Evolutionary conservation across 257 asterid species (phyloP), one percentile per base, ranked within the genome.

Genomic region (Solanum appendiculatum): DNA sequence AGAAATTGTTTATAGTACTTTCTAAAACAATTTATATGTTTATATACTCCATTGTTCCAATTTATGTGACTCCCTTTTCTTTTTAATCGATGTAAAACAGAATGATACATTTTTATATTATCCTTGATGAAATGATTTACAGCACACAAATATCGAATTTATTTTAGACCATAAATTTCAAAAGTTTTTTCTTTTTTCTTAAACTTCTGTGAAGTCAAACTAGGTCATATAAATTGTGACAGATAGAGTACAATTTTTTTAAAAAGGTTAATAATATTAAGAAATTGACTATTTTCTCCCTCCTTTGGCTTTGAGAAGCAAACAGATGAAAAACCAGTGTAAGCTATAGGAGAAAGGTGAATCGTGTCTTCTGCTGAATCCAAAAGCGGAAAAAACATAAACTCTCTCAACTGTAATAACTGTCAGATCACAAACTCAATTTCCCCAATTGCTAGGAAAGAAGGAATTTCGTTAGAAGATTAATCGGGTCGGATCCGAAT

Each of bases 401-500:
- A 48, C 42, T 27, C 27, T 27, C 27, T 42, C 66, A 80, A 80
- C 66, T 46, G 85, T 25, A 46, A 44, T 80, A 80, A 80, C 84
- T 80, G 84, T 46, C 66, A 80, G 84, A 80, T 80, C 85, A 46
- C 10, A 10, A 29, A 80, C 44, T 21, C 78, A 8, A 70, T 70
- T 70, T 15, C 20, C 66, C 66, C 66, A 80, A 15, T 46, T 51
- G 20, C 9, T 16, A 44, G 40, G 2, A 29, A 9, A n/a, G 9
- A 72, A 70, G 25, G 42, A 25, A 3, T 44, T 78, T 74, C 34
- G 31, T 21, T 21, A 14, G 21, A 29, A 12, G 84, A 78, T 27
- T 46, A 12, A 84, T 83, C 87, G 88, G 89, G 89, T 90, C 85
- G 91, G 91, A 89, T 86, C 90, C 70, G 56, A 27, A 80, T 82